Conservation (phyloP, 2,329 filamentous ascomycete species). For the Neoarthrinium moseri region DNA sequence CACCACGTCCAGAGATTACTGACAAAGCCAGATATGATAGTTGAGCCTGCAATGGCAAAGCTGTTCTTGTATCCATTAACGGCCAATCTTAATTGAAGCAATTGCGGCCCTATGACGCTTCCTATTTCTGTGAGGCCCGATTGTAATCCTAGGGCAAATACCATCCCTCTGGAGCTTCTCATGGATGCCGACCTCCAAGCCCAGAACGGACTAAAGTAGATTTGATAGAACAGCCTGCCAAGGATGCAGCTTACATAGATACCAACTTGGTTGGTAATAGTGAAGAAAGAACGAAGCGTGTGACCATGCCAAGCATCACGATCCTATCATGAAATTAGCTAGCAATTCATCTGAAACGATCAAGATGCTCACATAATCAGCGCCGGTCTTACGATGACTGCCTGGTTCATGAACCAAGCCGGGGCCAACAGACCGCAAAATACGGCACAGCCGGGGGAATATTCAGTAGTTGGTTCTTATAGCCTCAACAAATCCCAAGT, state of each 20-base stretch:
- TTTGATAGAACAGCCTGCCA: conserved; percentile 39
- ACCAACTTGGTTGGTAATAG: conserved; percentile 33
- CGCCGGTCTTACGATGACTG: conserved; percentile 36
- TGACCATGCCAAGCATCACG: conserved; percentile 36
- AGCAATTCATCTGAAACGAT: background rate
- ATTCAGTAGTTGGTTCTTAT: conserved; percentile 43
- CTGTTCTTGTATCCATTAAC: conserved; percentile 35
- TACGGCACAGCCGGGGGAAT: conserved; percentile 41
- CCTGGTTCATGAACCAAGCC: conserved; percentile 32
- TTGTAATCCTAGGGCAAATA: conserved; percentile 42
- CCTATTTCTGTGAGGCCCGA: conserved; percentile 42
- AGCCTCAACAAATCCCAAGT: conserved; percentile 38
- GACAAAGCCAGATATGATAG: conserved; percentile 20
- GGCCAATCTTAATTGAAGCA: conserved; percentile 40
- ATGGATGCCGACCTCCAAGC: conserved; percentile 41
- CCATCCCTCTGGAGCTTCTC: conserved; percentile 39
- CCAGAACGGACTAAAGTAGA: conserved; percentile 46
- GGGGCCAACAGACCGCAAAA: conserved; percentile 37
- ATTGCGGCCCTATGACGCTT: conserved; percentile 42
- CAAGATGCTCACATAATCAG: conserved; percentile 30
- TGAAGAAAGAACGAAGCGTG: conserved; percentile 43
- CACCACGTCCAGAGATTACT: conserved; percentile 23
- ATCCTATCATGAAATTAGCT: conserved; percentile 15
- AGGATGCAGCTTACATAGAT: conserved; percentile 44
- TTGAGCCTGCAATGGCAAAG: conserved; percentile 22